Evolutionary conservation across 2,329 filamentous ascomycete species (phyloP).

Genomic region (Ophiostoma montium): DNA sequence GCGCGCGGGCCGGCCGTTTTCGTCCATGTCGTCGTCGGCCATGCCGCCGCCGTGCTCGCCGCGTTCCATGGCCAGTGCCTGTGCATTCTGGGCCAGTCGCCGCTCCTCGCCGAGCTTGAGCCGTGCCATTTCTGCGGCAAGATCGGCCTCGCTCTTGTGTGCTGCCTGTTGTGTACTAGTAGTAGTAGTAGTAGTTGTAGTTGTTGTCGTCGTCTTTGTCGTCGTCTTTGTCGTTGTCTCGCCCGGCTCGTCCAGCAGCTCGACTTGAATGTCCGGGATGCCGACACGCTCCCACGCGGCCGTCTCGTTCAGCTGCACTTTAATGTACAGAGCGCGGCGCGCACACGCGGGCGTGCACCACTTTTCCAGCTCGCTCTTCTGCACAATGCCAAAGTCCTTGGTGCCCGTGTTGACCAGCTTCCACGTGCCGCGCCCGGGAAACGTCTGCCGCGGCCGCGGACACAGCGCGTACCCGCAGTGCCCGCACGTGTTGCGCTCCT

Average conservation of each 20-base stretch:
- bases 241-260: constrained; percentile 53
- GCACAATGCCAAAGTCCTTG: constrained; percentile 52
- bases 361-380: constrained; percentile 58
- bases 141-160: constrained; percentile 12
- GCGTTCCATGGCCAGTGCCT: constrained; percentile 37
- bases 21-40: constrained; percentile 29
- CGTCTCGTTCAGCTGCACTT: constrained; percentile 74
- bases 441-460: constrained; percentile 42
- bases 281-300: constrained; percentile 71
- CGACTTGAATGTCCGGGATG: constrained; percentile 40
- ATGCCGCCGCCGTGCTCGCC: constrained; percentile 25
- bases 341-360: constrained; percentile 81
- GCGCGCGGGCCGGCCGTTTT: constrained; percentile 7
- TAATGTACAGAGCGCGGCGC: constrained; percentile 66
- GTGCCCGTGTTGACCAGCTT: constrained; percentile 44
- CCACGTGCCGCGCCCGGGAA: constrained; percentile 47
- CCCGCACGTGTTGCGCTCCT: constrained; percentile 73
- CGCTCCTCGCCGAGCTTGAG: constrained; percentile 31
- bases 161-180: too few relatives aligned
- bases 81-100: constrained; percentile 25
- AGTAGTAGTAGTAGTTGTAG: too few relatives aligned
- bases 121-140: constrained; percentile 24
- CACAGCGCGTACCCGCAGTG: constrained; percentile 80
- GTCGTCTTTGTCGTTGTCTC: constrained; percentile 26
- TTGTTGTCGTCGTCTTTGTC: neutral